Evolutionary conservation across 2,329 filamentous ascomycete species (phyloP).

Genomic region (Simplicillium aogashimaense): DNA sequence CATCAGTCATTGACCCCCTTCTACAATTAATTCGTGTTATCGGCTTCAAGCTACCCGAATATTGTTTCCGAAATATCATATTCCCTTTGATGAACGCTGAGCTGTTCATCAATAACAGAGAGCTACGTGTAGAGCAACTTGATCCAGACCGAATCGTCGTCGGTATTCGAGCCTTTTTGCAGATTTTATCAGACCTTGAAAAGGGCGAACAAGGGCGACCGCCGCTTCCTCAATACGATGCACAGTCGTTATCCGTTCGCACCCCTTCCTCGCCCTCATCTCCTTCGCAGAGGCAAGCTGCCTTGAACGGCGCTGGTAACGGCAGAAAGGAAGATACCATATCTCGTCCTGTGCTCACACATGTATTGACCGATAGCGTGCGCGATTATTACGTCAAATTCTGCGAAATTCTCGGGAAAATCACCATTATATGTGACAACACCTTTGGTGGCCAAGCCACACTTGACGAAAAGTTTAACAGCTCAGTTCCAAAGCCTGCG

Average conservation of each 20-base stretch:
- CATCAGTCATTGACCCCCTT: slow-evolving; percentile 75
- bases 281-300: too few relatives aligned
- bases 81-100: slow-evolving; percentile 93
- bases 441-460: slow-evolving; percentile 94
- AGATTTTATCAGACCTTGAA: slow-evolving; percentile 87
- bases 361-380: slow-evolving; percentile 61
- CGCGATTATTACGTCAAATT: slow-evolving; percentile 84
- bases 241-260: background rate
- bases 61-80: slow-evolving; percentile 87
- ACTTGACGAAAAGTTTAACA: slow-evolving; percentile 87
- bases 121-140: slow-evolving; percentile 80
- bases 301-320: too few relatives aligned
- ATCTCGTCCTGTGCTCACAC: slow-evolving; percentile 53
- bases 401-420: slow-evolving; percentile 90
- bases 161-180: slow-evolving; percentile 86
- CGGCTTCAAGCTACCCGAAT: slow-evolving; percentile 85
- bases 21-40: slow-evolving; percentile 93
- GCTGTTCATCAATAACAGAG: slow-evolving; percentile 64
- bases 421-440: slow-evolving; percentile 93
- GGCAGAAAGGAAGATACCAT: slow-evolving; percentile 48
- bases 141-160: slow-evolving; percentile 98
- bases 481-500: slow-evolving; percentile 83
- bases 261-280: slow-evolving; percentile 7
- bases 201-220: slow-evolving; percentile 68
- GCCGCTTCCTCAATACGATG: slow-evolving; percentile 59